A percentile compares a stretch with the other conserved stretches of the same genome.
Conservation (phyloP, 2,329 filamentous ascomycete species). For the Ilyonectria mors-panacis region DNA sequence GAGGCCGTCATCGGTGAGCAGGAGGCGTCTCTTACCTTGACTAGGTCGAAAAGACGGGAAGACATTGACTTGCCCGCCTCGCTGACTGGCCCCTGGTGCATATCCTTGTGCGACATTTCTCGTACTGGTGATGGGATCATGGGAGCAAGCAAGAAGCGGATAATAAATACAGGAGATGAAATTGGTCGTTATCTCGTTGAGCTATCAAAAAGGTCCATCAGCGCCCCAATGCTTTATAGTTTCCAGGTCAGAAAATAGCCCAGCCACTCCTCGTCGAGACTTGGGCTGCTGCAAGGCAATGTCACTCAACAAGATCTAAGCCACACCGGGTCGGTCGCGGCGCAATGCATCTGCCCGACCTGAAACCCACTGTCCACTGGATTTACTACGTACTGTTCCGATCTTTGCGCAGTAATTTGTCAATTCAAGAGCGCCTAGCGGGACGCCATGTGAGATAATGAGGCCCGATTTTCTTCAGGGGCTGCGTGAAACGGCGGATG, state of each 20-base stretch:
- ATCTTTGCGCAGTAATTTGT: not conserved
- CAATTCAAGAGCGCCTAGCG: not conserved
- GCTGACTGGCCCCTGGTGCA: not conserved
- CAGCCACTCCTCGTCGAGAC: too few species aligned
- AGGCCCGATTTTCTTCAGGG: too few species aligned
- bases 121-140: too few species aligned
- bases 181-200: too few species aligned
- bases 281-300: not conserved
- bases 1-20: not conserved
- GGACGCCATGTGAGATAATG: too few species aligned
- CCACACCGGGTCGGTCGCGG: not conserved
- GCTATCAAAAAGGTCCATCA: too few species aligned
- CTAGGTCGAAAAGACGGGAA: conserved; percentile 35
- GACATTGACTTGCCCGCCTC: conserved; percentile 33
- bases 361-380: not conserved
- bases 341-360: not conserved
- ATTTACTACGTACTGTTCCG: not conserved
- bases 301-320: not conserved
- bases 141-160: not conserved
- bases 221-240: not conserved
- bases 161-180: too few species aligned
- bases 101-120: not conserved
- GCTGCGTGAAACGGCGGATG: too few species aligned
- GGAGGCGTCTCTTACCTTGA: conserved; percentile 29
- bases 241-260: not conserved